Evolutionary conservation across 352 stramenopile species (phyloP).

Genomic region (Phytophthora litchii): DNA sequence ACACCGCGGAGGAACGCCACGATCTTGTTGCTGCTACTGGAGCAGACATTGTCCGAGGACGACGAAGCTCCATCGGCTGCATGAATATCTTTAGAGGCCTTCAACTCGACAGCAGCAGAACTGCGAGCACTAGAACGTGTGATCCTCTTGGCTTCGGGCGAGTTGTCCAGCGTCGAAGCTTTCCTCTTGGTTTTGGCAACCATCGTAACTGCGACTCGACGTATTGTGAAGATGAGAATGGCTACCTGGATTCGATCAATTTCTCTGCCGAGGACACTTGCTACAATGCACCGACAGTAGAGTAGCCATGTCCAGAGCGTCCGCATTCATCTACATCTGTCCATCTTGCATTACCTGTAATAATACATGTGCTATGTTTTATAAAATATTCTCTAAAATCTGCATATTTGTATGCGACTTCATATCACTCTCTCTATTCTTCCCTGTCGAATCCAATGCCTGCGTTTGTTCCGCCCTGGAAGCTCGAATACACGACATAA

Average conservation of each 20-base stretch:
- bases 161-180: neutral
- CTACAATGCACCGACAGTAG: neutral
- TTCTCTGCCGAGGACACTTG: conserved; percentile 5
- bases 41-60: neutral
- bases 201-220: conserved; percentile 1
- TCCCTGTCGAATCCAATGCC: conserved; percentile 1
- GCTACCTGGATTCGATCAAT: neutral
- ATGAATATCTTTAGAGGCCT: neutral
- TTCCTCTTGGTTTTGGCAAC: conserved; percentile 21
- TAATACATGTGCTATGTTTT: neutral
- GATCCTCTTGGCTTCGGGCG: conserved; percentile 7
- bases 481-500: conserved; percentile 8
- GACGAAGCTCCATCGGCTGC: conserved; percentile 2
- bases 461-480: conserved; percentile 21
- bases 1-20: conserved; percentile 42
- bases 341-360: neutral
- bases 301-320: conserved; percentile 4
- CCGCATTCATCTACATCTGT: conserved; percentile 12
- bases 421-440: conserved; percentile 10
- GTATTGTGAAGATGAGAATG: neutral
- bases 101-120: neutral
- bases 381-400: neutral
- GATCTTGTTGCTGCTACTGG: conserved; percentile 15
- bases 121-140: conserved; percentile 7
- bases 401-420: neutral